Base-by-base conservation (phyloP, 1,139 yeast genomes). In the Suhomyces wounanorum region DNA sequence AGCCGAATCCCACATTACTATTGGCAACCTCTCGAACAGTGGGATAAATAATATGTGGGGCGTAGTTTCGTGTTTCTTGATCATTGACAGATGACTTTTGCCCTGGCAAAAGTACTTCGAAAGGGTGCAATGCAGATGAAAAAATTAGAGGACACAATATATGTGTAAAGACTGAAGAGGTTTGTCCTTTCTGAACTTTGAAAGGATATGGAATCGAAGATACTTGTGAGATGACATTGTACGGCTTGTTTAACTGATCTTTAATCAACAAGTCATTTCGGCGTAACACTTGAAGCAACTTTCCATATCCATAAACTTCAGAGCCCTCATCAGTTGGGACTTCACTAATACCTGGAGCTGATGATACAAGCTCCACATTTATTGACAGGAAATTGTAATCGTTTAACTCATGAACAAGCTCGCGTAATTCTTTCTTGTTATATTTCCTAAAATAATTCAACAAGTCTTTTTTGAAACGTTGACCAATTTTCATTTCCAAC, bases 191-290 rank as follows among this genome's bases (percentile, higher is more conserved):
- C 6, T 60, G 61, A 14, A 66, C 59, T 7, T 73, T 68, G 36
- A 75, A 68, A 0, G 89, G 84, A 2, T 79, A 77, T 1, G 89
- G 84, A 17, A 86, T 80, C 0, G 88, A 77, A 0, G 90, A 83
- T 0, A 77, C 74, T 62, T 85, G 89, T 0, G 85, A 78, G 7
- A 82, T 60, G 1, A 81, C 64, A 35, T 75, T 75, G 31, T 67
- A 62, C 26, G 47, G 45, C n/a, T 51, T 48, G 8, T 46, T 53
- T 1, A 47, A 28, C 8, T 54, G 52, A 21, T 58, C 54, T 1
- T 52, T 49, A 0, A 74, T 58, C 8, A 77, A 60, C 16, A 77
- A 62, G 5, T 68, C 55, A 42, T 73, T 69, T 21, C 72, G 54
- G 37, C 63, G 58, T 8, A 84, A 61, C 0, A 75, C 64, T 39